Evolutionary conservation across 805 yeast species (phyloP).

Genomic region (Candida mattraensis): DNA sequence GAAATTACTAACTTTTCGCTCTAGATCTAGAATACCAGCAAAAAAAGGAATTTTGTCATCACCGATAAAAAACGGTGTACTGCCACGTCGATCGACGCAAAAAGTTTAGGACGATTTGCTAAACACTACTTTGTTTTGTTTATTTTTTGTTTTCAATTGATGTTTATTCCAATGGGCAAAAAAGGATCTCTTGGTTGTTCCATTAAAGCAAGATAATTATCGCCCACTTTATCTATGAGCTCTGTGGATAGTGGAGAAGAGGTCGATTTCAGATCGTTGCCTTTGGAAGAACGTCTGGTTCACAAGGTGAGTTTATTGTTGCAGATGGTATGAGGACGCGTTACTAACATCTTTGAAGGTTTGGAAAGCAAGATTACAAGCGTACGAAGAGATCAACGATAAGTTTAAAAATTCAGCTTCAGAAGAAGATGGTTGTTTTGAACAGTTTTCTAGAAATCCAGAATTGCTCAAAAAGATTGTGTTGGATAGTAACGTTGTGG

Average conservation of each 20-base stretch:
- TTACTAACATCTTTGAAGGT: conserved; percentile 24
- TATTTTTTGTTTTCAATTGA: conserved; percentile 4
- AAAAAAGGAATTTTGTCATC: no score
- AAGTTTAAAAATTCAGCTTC: conserved; percentile 53
- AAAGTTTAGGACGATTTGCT: neutral
- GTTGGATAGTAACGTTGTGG: conserved; percentile 82
- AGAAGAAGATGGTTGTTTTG: conserved; percentile 57
- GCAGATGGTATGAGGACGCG: conserved; percentile 1
- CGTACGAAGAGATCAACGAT: conserved; percentile 66
- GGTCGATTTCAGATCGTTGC: conserved; percentile 59
- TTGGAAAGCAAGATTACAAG: conserved; percentile 86
- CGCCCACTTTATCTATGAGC: no score
- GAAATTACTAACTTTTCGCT: conserved; percentile 1
- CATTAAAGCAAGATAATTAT: no score
- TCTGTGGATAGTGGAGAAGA: conserved; percentile 38
- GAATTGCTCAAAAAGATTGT: conserved; percentile 58
- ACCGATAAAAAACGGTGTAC: neutral
- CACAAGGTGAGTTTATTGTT: conserved; percentile 50
- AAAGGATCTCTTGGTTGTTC: neutral
- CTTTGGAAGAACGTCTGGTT: conserved; percentile 62
- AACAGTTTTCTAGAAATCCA: conserved; percentile 49
- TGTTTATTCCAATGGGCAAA: conserved; percentile 5
- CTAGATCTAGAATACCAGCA: conserved; percentile 1
- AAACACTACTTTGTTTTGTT: conserved; percentile 3
- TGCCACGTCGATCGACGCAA: conserved; percentile 6